Percentiles rank a stretch among this genome's conserved stretches.
phyloP scores from a whole-genome alignment of 2,329 filamentous ascomycete species.

The Colletotrichum navitas region DNA sequence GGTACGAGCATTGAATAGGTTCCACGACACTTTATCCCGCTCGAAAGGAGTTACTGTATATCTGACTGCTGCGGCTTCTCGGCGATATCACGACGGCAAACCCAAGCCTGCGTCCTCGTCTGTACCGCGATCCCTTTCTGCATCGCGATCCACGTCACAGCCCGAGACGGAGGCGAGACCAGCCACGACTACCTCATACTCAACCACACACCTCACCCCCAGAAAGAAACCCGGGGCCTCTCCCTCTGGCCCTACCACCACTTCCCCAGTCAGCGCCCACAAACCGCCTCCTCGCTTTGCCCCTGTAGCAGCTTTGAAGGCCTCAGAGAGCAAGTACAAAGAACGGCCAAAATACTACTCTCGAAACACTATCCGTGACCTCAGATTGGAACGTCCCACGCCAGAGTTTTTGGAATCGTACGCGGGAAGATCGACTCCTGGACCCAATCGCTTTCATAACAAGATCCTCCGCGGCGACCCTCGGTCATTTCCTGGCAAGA shows the following conservation, averaged over 20 bases:
- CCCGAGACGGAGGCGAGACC: neutral
- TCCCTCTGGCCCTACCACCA: too few relatives aligned
- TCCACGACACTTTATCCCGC: neutral
- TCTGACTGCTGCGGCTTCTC: neutral
- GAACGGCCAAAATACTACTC: too few relatives aligned
- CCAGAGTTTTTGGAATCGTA: neutral
- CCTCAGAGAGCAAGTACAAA: too few relatives aligned
- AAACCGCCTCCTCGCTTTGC: neutral
- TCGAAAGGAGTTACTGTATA: neutral
- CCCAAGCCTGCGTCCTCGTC: neutral
- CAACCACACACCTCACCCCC: neutral
- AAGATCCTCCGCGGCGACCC: slow-evolving; percentile 10
- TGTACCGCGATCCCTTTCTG: neutral
- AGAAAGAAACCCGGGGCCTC: too few relatives aligned
- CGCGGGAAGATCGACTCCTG: neutral
- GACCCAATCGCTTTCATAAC: too few relatives aligned
- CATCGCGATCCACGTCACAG: neutral
- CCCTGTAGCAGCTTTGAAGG: neutral
- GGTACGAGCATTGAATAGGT: neutral
- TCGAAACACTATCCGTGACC: neutral
- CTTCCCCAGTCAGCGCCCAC: neutral
- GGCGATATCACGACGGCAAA: neutral
- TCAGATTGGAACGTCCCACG: too few relatives aligned
- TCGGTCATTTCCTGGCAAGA: slow-evolving; percentile 3
- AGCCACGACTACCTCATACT: neutral